Evolutionary conservation across 2,329 filamentous ascomycete species (phyloP).

Genomic region (Dothideomycetes sp.): DNA sequence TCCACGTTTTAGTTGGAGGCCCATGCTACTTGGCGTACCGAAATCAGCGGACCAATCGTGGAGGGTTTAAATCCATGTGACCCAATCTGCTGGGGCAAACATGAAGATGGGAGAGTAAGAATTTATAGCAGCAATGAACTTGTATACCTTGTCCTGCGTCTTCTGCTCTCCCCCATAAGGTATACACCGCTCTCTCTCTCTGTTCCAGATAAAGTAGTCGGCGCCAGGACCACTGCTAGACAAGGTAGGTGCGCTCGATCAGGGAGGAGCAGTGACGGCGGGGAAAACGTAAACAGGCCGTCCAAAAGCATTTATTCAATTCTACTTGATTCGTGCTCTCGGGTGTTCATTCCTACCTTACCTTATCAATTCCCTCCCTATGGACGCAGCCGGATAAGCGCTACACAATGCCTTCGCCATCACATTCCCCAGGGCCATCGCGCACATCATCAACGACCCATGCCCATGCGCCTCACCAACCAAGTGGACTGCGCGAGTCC

Average conservation of each 20-base stretch:
- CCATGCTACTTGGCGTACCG: too few species aligned
- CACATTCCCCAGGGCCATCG: slow-evolving; percentile 1
- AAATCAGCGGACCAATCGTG: too few species aligned
- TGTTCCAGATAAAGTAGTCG: too few species aligned
- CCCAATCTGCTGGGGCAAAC: background rate
- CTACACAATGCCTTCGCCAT: slow-evolving; percentile 2
- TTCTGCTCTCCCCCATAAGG: background rate
- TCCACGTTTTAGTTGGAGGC: too few species aligned
- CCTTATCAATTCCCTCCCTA: background rate
- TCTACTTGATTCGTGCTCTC: background rate
- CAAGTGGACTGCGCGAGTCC: slow-evolving; percentile 9
- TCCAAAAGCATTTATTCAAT: too few species aligned
- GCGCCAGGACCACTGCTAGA: background rate
- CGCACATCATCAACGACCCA: slow-evolving; percentile 6
- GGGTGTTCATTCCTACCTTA: too few species aligned
- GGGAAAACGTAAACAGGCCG: background rate
- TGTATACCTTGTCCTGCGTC: background rate
- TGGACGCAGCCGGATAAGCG: background rate
- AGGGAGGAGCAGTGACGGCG: background rate
- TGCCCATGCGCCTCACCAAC: slow-evolving; percentile 8
- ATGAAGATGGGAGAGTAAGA: too few species aligned
- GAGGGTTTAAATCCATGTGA: too few species aligned
- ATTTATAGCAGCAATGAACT: too few species aligned
- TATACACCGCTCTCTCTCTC: too few species aligned
- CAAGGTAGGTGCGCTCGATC: background rate